Percentiles rank a stretch among this genome's conserved stretches.
Evolutionary conservation across 345 rosid genomes (phyloP).

Genomic region (Capsella bursapastoris): DNA sequence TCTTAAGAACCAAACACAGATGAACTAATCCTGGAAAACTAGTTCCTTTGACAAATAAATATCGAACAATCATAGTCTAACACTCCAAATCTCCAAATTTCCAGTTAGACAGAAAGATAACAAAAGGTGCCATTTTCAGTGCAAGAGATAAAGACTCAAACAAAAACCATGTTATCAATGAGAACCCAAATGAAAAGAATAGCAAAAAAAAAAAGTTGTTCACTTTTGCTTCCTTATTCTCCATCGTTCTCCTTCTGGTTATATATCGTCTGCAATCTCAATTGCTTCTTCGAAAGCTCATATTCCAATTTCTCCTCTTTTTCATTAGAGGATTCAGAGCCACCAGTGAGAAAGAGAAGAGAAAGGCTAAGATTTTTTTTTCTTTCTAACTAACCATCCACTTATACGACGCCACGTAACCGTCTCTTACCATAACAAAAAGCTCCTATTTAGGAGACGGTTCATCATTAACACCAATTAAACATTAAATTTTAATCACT

Average conservation of each 20-base stretch:
- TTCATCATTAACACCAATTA: too few relatives aligned
- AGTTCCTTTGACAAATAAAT: neutral
- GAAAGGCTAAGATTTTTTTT: too few relatives aligned
- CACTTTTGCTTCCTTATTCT: slow-evolving; percentile 63
- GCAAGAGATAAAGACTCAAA: neutral
- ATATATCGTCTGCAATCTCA: slow-evolving; percentile 45
- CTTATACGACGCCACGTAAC: too few relatives aligned
- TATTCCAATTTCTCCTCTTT: slow-evolving; percentile 33
- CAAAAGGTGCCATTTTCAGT: neutral
- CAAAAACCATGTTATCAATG: slow-evolving; percentile 11
- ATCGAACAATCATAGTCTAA: neutral
- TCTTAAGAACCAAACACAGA: slow-evolving; percentile 21
- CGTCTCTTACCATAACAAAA: too few relatives aligned
- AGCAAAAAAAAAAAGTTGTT: neutral
- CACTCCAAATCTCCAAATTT: neutral
- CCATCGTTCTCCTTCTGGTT: slow-evolving; percentile 52
- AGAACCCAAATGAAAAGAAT: neutral
- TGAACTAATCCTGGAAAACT: slow-evolving; percentile 14
- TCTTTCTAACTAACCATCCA: too few relatives aligned
- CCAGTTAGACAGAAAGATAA: slow-evolving; percentile 15
- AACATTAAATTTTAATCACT: too few relatives aligned
- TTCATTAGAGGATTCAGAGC: slow-evolving; percentile 41
- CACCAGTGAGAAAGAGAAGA: neutral
- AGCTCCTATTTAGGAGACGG: too few relatives aligned
- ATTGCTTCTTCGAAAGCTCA: slow-evolving; percentile 40